Conservation (phyloP, 139 green algal species). For the Chlorella sp. region DNA sequence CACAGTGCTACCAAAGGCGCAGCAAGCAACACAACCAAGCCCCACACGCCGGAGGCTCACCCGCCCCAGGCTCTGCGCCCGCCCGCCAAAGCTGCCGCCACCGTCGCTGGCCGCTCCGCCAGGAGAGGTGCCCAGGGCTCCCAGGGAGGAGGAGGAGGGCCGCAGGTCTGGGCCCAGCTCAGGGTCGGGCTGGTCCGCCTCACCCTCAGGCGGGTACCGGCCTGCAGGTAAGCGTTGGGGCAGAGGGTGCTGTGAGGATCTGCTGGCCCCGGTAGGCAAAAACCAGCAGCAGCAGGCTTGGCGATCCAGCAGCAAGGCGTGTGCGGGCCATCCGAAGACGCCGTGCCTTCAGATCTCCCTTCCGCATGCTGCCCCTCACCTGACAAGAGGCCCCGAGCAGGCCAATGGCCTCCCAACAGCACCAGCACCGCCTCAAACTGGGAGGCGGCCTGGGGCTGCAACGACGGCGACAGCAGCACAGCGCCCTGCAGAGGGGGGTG, state of each 20-base stretch:
- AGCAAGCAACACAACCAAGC: background rate
- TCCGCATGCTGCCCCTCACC: conserved; percentile 41
- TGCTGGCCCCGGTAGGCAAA: too few relatives aligned
- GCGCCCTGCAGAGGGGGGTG: conserved; percentile 42
- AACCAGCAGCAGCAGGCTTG: too few relatives aligned
- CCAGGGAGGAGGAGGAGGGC: background rate
- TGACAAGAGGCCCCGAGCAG: conserved; percentile 76
- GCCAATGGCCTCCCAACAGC: conserved; percentile 81
- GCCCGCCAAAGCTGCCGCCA: conserved; percentile 2
- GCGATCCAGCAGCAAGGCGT: too few relatives aligned
- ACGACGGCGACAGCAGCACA: conserved; percentile 57
- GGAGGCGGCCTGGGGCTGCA: conserved; percentile 51
- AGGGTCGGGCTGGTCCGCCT: background rate
- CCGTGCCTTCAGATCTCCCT: too few relatives aligned
- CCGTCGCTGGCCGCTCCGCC: background rate
- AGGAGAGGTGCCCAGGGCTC: background rate
- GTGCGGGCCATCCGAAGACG: too few relatives aligned
- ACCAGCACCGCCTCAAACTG: conserved; percentile 74
- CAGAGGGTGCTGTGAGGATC: too few relatives aligned
- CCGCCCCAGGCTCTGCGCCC: background rate
- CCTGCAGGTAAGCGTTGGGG: too few relatives aligned
- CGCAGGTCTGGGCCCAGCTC: background rate
- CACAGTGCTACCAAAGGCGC: background rate
- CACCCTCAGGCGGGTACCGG: background rate
- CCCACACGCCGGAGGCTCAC: background rate